Evolutionary conservation across 2,329 filamentous ascomycete species (phyloP).

Genomic region (Microsporum audouinii): DNA sequence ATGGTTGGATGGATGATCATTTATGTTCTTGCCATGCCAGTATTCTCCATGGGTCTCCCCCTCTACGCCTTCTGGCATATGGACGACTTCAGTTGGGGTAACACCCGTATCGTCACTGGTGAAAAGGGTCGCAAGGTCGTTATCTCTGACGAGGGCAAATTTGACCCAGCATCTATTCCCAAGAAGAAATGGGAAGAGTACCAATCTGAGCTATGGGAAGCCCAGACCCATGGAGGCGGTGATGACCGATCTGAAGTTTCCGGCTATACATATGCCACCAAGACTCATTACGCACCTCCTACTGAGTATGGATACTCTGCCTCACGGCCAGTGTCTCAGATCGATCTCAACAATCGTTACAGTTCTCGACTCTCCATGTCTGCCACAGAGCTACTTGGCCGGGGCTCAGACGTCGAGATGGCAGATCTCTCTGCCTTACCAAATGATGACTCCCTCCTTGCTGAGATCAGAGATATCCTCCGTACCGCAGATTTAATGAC

Average conservation of each 20-base stretch:
- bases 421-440: constrained; percentile 64
- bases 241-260: constrained; percentile 80
- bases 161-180: constrained; percentile 82
- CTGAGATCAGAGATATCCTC: constrained; percentile 90
- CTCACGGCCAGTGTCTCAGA: constrained; percentile 50
- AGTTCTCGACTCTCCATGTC: constrained; percentile 68
- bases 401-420: constrained; percentile 58
- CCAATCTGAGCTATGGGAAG: constrained; percentile 94
- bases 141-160: constrained; percentile 94
- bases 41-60: constrained; percentile 83
- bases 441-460: constrained; percentile 75
- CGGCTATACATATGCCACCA: constrained; percentile 90
- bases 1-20: constrained; percentile 99
- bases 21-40: constrained; percentile 79
- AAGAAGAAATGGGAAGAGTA: constrained; percentile 99
- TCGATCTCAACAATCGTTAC: constrained; percentile 44
- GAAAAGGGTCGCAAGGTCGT: constrained; percentile 87
- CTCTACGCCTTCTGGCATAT: constrained; percentile 98
- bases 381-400: constrained; percentile 47
- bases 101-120: constrained; percentile 91
- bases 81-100: constrained; percentile 99
- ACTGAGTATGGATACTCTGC: constrained; percentile 62
- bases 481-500: constrained; percentile 90
- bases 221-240: constrained; percentile 63
- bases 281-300: constrained; percentile 51